Conservation (phyloP, 2,329 filamentous ascomycete genomes). For the Nigrograna mackinnonii region DNA sequence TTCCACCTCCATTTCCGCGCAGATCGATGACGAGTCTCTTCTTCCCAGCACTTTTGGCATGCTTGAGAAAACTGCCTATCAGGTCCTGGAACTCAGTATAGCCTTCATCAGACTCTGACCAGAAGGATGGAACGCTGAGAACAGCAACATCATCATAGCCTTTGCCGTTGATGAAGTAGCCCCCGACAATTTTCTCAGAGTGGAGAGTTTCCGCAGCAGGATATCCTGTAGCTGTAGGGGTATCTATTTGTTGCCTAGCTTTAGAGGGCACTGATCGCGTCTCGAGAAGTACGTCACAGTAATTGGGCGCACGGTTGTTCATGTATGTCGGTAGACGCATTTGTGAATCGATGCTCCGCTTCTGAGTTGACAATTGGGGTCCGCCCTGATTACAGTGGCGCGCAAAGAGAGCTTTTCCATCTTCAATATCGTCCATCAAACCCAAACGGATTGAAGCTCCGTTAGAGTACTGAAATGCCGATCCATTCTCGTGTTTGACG, state of each 20-base stretch:
- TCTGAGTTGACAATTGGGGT: too few species aligned
- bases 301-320: too few species aligned
- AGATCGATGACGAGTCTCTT: conserved; percentile 65
- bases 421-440: not conserved
- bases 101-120: conserved; percentile 9
- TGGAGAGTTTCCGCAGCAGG: conserved; percentile 34
- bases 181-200: conserved; percentile 30
- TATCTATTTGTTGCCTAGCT: too few species aligned
- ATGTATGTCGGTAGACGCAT: too few species aligned
- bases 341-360: too few species aligned
- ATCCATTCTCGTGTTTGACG: conserved; percentile 27
- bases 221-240: conserved; percentile 25
- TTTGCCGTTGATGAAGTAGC: conserved; percentile 45
- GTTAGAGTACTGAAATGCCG: conserved; percentile 16
- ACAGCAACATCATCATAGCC: conserved; percentile 46
- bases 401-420: not conserved
- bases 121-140: conserved; percentile 43
- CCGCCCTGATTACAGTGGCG: not conserved
- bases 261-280: too few species aligned
- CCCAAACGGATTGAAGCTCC: too few species aligned
- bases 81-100: conserved; percentile 31
- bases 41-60: conserved; percentile 50
- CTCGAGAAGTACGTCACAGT: too few species aligned
- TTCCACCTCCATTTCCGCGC: conserved; percentile 61
- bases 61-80: conserved; percentile 45